Base-by-base conservation (phyloP, 2,329 filamentous ascomycete species). In the Xylariaceae sp. region DNA sequence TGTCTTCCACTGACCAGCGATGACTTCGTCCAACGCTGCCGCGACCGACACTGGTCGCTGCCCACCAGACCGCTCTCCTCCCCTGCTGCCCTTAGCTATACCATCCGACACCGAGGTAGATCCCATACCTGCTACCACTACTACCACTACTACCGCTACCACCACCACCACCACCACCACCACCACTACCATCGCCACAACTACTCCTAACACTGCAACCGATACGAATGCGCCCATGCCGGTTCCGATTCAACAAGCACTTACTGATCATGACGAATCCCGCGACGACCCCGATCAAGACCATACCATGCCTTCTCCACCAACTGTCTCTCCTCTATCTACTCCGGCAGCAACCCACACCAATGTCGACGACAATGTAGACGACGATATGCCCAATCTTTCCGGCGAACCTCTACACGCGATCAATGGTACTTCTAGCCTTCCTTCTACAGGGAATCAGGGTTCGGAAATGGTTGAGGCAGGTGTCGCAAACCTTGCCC, bases 1-100 rank as follows among this genome's bases (percentile, higher is more conserved):
- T 82, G 80, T 80, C 72, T 65, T 52, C 57, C 59, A 64, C 68
- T 70, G 72, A 78, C 75, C 73, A 83, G 81, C 81, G 80, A 84
- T 84, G 81, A 83, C 79, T 82, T 84, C 81, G 81, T 82, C 81
- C 70, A 75, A 75, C 71, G 75, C 71, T 71, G 75, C 73, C 73
- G 73, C 70, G 64, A 60, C 68, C 65, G 64, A 64, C 62, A 55
- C 54, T 52, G 63, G 60, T 57, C 60, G 41, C 41, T 45, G 54
- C 42, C 29, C 52, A 48, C 26, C 52, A 48, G 20, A 54, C 48
- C 53, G 14, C 32, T 16, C 53, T 54, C 61, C 52, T 37, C 52
- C 55, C 49, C 62, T 61, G 53, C 50, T 54, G 42, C 52, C 44
- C 45, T 18, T 21, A 32, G 48, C 21, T 29, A 43, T 53, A 43